Conservation (phyloP, 108 stramenopile species). For the Fistulifera pelliculosa region DNA sequence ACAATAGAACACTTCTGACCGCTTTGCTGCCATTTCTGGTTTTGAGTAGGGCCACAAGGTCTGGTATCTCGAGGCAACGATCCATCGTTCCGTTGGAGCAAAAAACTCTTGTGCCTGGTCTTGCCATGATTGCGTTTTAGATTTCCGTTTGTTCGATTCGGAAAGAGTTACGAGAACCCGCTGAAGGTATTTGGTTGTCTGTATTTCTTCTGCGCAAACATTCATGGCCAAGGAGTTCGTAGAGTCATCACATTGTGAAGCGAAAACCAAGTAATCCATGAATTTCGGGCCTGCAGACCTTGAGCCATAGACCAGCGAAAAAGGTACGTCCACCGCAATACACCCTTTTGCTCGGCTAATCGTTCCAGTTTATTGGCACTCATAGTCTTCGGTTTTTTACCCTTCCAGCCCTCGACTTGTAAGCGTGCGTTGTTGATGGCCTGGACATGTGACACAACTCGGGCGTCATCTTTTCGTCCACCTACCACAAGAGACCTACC, state of each 20-base stretch:
- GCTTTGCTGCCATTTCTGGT: neutral
- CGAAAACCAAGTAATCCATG: neutral
- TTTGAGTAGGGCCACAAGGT: neutral
- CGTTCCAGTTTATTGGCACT: neutral
- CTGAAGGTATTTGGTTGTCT: neutral
- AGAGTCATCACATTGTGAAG: neutral
- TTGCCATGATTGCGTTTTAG: slow-evolving; percentile 1
- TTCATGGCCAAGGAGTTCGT: neutral
- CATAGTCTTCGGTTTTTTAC: neutral
- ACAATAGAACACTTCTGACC: neutral
- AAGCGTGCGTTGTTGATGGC: slow-evolving; percentile 21
- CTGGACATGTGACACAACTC: slow-evolving; percentile 23
- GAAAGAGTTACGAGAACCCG: neutral
- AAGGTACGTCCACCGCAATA: neutral
- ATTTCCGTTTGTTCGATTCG: neutral
- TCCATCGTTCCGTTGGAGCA: neutral
- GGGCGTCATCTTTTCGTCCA: slow-evolving; percentile 26
- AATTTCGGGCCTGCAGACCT: neutral
- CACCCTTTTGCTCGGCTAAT: slow-evolving; percentile 1
- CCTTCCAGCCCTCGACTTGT: neutral
- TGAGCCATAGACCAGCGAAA: neutral
- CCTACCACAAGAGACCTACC: slow-evolving; percentile 27
- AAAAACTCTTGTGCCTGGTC: neutral
- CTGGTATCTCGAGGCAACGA: neutral
- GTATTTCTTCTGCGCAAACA: neutral